Percentiles rank a stretch among this genome's conserved stretches.
These are phyloP conservation scores for Acephala macrosclerotiorum DNA, from an alignment of 2,329 filamentous ascomycete genomes.

Conservation along the genomic window DNA sequence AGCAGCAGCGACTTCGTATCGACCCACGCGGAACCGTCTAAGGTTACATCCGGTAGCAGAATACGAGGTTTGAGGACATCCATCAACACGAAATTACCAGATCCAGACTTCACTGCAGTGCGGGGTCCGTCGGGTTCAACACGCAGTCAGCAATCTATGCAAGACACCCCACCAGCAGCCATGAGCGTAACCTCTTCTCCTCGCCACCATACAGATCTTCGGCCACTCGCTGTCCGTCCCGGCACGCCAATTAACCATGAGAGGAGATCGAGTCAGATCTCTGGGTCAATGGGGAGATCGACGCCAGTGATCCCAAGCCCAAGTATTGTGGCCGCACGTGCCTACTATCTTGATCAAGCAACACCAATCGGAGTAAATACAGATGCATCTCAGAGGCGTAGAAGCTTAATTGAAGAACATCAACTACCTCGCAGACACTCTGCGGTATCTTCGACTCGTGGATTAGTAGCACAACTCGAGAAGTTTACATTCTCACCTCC, in stretches of 20 bases:
- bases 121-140: conserved; percentile 3
- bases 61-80: background rate
- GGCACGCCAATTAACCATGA: conserved; percentile 7
- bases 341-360: conserved; percentile 34
- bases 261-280: conserved; percentile 16
- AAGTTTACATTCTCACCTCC: conserved; percentile 29
- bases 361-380: conserved; percentile 23
- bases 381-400: conserved; percentile 25
- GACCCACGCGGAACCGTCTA: conserved; percentile 4
- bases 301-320: conserved; percentile 34
- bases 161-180: conserved; percentile 1
- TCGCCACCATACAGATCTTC: conserved; percentile 27
- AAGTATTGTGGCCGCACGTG: conserved; percentile 37
- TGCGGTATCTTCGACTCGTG: conserved; percentile 9
- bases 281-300: conserved; percentile 7
- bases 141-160: conserved; percentile 11
- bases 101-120: background rate
- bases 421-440: conserved; percentile 35
- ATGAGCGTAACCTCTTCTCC: conserved; percentile 20
- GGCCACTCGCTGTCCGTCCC: conserved; percentile 24
- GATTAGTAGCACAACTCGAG: conserved; percentile 22
- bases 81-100: background rate
- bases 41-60: background rate
- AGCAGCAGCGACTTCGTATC: conserved; percentile 16
- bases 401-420: conserved; percentile 30